Percentiles rank a stretch among this genome's conserved stretches.
Evolutionary conservation across 768 basidiomycete species (phyloP).

Genomic region (Stropharia rugosoannulata): DNA sequence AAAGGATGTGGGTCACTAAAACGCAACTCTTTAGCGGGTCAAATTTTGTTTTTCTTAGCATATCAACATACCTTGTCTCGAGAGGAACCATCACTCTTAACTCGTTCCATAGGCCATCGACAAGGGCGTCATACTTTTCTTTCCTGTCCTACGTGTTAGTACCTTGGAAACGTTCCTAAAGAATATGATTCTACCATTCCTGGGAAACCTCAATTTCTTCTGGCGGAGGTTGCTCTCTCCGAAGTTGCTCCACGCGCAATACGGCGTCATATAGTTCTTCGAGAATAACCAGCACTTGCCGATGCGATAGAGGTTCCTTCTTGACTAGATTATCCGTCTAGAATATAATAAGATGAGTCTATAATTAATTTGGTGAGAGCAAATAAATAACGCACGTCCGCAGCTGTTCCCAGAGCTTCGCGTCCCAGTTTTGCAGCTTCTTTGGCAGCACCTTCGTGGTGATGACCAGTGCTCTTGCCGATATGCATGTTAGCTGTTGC

Average conservation of each 20-base stretch:
- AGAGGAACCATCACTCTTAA: constrained; percentile 88
- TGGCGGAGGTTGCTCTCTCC: constrained; percentile 70
- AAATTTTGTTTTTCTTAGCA: background rate
- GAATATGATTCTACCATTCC: constrained; percentile 41
- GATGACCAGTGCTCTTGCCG: constrained; percentile 45
- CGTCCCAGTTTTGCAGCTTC: constrained; percentile 77
- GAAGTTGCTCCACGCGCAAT: constrained; percentile 81
- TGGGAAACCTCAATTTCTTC: constrained; percentile 49
- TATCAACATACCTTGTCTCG: constrained; percentile 71
- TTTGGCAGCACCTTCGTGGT: constrained; percentile 58
- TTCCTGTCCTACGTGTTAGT: constrained; percentile 42
- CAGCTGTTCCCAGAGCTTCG: constrained; percentile 65
- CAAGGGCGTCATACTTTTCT: constrained; percentile 50
- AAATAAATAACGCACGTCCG: constrained; percentile 39
- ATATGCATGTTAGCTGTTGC: constrained; percentile 50
- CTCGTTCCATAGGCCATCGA: constrained; percentile 77
- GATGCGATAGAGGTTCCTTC: constrained; percentile 74
- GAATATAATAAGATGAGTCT: background rate
- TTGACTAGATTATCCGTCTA: constrained; percentile 64
- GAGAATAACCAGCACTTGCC: constrained; percentile 74
- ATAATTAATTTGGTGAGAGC: background rate
- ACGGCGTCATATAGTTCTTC: constrained; percentile 86
- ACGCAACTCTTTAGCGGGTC: background rate
- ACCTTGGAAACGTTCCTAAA: background rate
- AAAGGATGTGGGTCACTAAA: constrained; percentile 92